Evolutionary conservation across 148 eudicot genomes (phyloP), one percentile per base, ranked within the genome.

Genomic region (Silene uniflora): DNA sequence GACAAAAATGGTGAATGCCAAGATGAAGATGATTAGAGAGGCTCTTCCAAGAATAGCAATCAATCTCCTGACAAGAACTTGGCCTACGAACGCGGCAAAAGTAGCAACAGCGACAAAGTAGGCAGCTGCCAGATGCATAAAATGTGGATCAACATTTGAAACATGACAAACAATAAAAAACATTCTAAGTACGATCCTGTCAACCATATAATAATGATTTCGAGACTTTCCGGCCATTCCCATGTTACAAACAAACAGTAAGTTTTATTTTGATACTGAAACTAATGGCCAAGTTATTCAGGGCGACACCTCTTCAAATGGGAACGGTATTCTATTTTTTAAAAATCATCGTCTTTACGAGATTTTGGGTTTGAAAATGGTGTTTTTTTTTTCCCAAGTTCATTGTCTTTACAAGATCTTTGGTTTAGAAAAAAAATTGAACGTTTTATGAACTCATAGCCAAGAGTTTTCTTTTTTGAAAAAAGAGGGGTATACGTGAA

Each of bases 1-100:
- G 54, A 83, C 79, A 23, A 86, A 83, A 11, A 90, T 88, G 23
- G 88, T 88, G 81, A 84, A 85, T 61, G 92, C 81, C 69, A 90
- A 64, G 56, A 88, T 88, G 69, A 90, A 90, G 80, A 90, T 86
- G 65, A 90, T 90, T 10, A 87, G 77, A 29, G 96, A 90, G 6
- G 88, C 91, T 76, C 95, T 85, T 71, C 90, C 87, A 7, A 90
- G 79, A 24, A 88, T 54, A 7, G 79, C 59, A 44, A 88, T 84
- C 68, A 88, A 32, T 77, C 78, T 90, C 73, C 86, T 84, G 18
- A 90, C 86, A 10, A 87, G 85, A 74, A 81, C 82, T 44, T 88
- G 95, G 65, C 91, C 95, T 0, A 74, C 81, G 7, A 87, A 76
- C 58, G 95, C 91, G 24, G 91, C 90, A 69, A 88, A 65, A 1